Evolutionary conservation across 75 land plant genomes (phyloP).

Genomic region (Pinus taeda): DNA sequence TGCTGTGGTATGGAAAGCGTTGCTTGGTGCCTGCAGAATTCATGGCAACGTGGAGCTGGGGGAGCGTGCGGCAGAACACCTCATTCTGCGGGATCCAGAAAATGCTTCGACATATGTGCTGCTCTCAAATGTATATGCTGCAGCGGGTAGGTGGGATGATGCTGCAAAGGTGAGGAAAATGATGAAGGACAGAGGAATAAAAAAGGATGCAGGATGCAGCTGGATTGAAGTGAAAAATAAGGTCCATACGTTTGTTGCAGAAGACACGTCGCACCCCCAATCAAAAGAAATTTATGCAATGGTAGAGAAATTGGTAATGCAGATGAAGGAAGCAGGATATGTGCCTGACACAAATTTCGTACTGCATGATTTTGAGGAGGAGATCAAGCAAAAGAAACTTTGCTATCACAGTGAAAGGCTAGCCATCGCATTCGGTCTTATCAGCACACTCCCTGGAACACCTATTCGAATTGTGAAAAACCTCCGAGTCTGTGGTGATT

Average conservation of each 20-base stretch:
- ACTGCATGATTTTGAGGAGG: slow-evolving; percentile 16
- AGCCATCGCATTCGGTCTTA: slow-evolving; percentile 14
- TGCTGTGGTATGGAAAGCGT: slow-evolving; percentile 18
- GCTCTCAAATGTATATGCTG: slow-evolving; percentile 21
- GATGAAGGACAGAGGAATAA: slow-evolving; percentile 13
- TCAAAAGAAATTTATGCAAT: slow-evolving; percentile 18
- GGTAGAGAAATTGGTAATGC: slow-evolving; percentile 9
- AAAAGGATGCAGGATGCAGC: slow-evolving; percentile 18
- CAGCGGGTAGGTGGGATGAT: slow-evolving; percentile 20
- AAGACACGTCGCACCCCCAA: slow-evolving; percentile 15
- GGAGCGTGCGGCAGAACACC: slow-evolving; percentile 3
- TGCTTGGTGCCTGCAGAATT: slow-evolving; percentile 27
- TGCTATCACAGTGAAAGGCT: slow-evolving; percentile 12
- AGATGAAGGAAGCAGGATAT: slow-evolving; percentile 13
- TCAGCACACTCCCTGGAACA: slow-evolving; percentile 6
- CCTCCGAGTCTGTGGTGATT: slow-evolving; percentile 8
- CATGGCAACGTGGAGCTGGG: slow-evolving; percentile 12
- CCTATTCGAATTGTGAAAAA: slow-evolving; percentile 17
- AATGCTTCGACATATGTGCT: slow-evolving; percentile 15
- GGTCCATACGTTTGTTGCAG: slow-evolving; percentile 16
- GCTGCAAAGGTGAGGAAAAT: slow-evolving; percentile 14
- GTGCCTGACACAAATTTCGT: slow-evolving; percentile 15
- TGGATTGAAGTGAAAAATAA: slow-evolving; percentile 20
- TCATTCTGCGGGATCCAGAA: slow-evolving; percentile 13
- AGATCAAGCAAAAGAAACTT: slow-evolving; percentile 3